These are phyloP conservation scores for Spergularia bocconei DNA, from an alignment of 148 eudicot species.

Conservation along the genomic window DNA sequence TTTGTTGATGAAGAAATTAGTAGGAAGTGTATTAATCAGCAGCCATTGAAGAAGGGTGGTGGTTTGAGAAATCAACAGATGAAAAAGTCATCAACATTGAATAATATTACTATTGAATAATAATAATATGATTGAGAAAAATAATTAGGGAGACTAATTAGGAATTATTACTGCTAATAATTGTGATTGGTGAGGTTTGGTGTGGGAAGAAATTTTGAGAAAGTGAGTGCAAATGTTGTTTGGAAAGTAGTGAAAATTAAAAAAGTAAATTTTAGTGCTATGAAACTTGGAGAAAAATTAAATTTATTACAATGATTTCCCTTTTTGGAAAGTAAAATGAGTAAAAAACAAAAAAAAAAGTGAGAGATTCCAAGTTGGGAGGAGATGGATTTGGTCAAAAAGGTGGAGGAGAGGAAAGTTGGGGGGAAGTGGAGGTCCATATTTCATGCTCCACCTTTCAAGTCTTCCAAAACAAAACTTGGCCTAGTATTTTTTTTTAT, in stretches of 20 bases:
- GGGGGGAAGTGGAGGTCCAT: conserved; percentile 2
- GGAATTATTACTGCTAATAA: no score
- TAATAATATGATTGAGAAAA: neutral
- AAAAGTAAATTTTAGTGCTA: no score
- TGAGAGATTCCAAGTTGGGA: neutral
- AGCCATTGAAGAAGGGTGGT: conserved; percentile 21
- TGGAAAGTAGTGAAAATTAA: no score
- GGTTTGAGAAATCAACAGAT: neutral
- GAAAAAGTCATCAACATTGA: conserved; percentile 14
- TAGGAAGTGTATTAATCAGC: conserved; percentile 12
- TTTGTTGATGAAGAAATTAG: neutral
- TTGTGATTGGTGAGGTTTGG: no score
- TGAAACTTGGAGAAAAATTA: neutral
- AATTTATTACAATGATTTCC: neutral
- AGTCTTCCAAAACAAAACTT: neutral
- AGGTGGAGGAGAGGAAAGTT: neutral
- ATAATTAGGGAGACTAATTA: neutral
- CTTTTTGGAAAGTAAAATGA: no score
- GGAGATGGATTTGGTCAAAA: neutral
- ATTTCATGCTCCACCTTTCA: conserved; percentile 10
- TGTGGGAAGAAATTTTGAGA: no score
- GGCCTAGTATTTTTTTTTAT: no score
- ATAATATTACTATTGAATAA: neutral
- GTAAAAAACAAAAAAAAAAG: neutral
- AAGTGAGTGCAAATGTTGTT: no score